Evolutionary conservation across 306 rosid genomes (phyloP).

Genomic region (Trifolium repens): DNA sequence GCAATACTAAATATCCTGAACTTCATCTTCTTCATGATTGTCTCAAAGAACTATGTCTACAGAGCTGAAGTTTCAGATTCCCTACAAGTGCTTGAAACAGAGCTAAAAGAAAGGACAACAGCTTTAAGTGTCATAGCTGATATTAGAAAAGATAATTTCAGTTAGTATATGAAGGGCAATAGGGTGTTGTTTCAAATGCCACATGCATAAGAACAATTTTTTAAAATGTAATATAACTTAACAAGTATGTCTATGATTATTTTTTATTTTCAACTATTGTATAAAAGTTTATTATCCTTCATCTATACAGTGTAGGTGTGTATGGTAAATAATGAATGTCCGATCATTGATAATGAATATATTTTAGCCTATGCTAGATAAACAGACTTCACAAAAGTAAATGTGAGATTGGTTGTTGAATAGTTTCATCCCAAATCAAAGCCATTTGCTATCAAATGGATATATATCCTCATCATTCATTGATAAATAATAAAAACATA

Average conservation of each 20-base stretch:
- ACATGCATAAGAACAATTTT: not conserved
- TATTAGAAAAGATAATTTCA: constrained; percentile 21
- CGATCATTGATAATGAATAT: not conserved
- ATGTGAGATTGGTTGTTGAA: constrained; percentile 26
- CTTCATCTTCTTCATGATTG: constrained; percentile 54
- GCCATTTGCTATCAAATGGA: constrained; percentile 19
- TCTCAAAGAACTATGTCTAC: constrained; percentile 58
- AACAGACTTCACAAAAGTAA: constrained; percentile 3
- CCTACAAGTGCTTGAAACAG: constrained; percentile 59
- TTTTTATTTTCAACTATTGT: not conserved
- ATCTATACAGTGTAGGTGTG: not conserved
- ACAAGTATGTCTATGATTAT: not conserved
- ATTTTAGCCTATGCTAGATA: constrained; percentile 3
- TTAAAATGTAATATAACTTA: not conserved
- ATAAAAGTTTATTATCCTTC: constrained; percentile 1
- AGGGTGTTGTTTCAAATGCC: not conserved
- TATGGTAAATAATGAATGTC: not conserved
- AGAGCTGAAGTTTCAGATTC: constrained; percentile 83
- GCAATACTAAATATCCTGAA: constrained; percentile 59
- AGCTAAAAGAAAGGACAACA: constrained; percentile 55
- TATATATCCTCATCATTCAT: constrained; percentile 30
- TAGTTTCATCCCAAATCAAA: not conserved
- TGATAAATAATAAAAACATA: constrained; percentile 18
- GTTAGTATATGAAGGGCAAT: not conserved
- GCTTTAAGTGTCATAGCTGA: not conserved